Evolutionary conservation across 2,329 filamentous ascomycete genomes (phyloP).

Genomic region (Magnaporthiopsis incrustans): DNA sequence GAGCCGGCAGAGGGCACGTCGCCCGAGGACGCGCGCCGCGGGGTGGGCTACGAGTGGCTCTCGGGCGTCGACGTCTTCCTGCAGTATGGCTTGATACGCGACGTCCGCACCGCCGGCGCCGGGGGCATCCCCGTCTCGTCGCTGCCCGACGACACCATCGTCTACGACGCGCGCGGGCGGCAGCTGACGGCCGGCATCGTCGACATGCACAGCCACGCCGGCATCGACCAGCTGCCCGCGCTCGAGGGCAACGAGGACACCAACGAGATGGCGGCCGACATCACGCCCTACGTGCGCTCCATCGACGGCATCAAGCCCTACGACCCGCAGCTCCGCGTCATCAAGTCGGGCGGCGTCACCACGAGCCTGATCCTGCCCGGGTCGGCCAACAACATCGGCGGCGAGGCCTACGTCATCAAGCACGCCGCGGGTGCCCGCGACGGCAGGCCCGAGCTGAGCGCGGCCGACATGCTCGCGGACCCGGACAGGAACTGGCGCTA

Average conservation of each 20-base stretch:
- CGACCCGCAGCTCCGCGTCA: constrained; percentile 58
- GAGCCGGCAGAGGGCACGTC: constrained; percentile 47
- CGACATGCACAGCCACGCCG: constrained; percentile 64
- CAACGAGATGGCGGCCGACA: constrained; percentile 56
- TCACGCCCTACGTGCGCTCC: constrained; percentile 60
- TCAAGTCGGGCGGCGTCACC: constrained; percentile 67
- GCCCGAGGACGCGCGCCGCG: constrained; percentile 44
- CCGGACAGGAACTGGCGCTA: constrained; percentile 59
- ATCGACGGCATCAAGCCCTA: constrained; percentile 57
- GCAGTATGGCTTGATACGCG: constrained; percentile 52
- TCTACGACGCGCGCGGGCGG: constrained; percentile 52
- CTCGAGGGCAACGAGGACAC: constrained; percentile 47
- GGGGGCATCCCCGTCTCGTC: constrained; percentile 36
- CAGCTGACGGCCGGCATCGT: constrained; percentile 60
- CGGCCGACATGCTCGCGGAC: constrained; percentile 55
- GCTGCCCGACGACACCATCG: constrained; percentile 37
- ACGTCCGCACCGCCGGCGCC: constrained; percentile 37
- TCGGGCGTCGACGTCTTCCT: constrained; percentile 48
- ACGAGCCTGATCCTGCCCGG: constrained; percentile 60
- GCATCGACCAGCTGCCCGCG: constrained; percentile 48
- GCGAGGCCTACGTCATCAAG: constrained; percentile 63
- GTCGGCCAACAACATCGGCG: constrained; percentile 65
- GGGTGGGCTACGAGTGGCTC: constrained; percentile 54
- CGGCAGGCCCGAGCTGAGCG: constrained; percentile 55
- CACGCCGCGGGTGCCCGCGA: constrained; percentile 53